Percentiles rank a stretch among this genome's conserved stretches.
These are phyloP conservation scores for Crithidia mellificae DNA, from an alignment of 208 protist genomes.

Conservation along the genomic window DNA sequence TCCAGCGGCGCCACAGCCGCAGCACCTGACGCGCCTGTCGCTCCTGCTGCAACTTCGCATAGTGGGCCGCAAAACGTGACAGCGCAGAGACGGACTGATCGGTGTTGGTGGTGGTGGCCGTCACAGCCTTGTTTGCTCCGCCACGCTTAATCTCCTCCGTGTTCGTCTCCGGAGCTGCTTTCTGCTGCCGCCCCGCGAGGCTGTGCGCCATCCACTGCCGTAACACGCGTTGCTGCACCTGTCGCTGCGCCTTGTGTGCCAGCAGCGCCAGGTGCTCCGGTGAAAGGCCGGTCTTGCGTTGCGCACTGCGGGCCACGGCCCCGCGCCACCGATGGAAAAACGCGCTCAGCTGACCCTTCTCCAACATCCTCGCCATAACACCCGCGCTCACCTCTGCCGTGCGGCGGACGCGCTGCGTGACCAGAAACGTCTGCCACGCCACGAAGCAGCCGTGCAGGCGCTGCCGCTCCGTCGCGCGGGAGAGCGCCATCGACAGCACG, in stretches of 20 bases:
- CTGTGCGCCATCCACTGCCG: slow-evolving; percentile 35
- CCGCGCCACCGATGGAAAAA: slow-evolving; percentile 55
- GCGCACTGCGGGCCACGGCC: slow-evolving; percentile 1
- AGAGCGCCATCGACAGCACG: slow-evolving; percentile 43
- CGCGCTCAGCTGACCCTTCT: slow-evolving; percentile 8
- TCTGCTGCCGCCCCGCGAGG: not conserved
- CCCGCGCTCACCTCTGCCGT: slow-evolving; percentile 15
- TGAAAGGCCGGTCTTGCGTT: slow-evolving; percentile 4
- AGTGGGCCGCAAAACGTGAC: slow-evolving; percentile 30
- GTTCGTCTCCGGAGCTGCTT: not conserved
- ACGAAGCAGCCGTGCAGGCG: slow-evolving; percentile 38
- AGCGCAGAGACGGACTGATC: slow-evolving; percentile 20
- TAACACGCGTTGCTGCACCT: slow-evolving; percentile 42
- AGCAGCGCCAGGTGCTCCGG: slow-evolving; percentile 39
- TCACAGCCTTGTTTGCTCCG: no score
- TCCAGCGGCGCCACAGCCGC: slow-evolving; percentile 54
- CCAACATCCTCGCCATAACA: slow-evolving; percentile 29
- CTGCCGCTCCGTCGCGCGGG: slow-evolving; percentile 41
- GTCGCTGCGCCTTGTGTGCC: slow-evolving; percentile 45
- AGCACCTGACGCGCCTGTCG: slow-evolving; percentile 26
- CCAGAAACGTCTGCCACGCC: slow-evolving; percentile 45
- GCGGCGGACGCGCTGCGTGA: slow-evolving; percentile 18
- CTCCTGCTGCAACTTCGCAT: slow-evolving; percentile 18
- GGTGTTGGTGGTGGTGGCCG: no score
- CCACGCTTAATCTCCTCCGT: not conserved